These are phyloP conservation scores for Hortaea sp. DNA, from an alignment of 2,329 filamentous ascomycete genomes.

Conservation along the genomic window DNA sequence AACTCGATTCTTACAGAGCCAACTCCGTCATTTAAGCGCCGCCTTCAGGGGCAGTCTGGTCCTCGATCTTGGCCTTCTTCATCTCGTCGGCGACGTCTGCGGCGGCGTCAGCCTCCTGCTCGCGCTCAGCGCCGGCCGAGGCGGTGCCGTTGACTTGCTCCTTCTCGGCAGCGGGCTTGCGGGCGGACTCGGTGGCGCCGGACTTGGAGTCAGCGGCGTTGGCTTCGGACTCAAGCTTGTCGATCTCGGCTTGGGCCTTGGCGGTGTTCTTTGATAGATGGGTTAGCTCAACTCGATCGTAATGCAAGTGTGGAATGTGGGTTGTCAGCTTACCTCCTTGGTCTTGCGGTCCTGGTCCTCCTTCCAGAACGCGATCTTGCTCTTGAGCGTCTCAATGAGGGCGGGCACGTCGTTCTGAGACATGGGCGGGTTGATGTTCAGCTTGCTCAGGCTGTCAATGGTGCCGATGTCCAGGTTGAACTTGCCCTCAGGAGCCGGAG, in stretches of 20 bases:
- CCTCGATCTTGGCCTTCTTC: conserved; percentile 51
- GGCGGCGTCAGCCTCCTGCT: conserved; percentile 49
- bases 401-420: conserved; percentile 70
- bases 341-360: conserved; percentile 81
- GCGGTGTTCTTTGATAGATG: conserved; percentile 74
- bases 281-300: background rate
- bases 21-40: conserved; percentile 1
- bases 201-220: conserved; percentile 41
- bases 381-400: conserved; percentile 79
- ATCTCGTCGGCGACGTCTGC: conserved; percentile 51
- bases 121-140: conserved; percentile 43
- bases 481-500: conserved; percentile 43
- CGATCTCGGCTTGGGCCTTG: conserved; percentile 93
- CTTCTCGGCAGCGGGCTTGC: conserved; percentile 48
- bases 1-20: too few species aligned
- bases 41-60: conserved; percentile 22
- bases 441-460: conserved; percentile 77
- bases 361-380: conserved; percentile 88
- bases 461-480: conserved; percentile 86
- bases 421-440: conserved; percentile 82
- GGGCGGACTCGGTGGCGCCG: conserved; percentile 38
- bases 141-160: conserved; percentile 43
- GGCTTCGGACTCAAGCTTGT: conserved; percentile 66
- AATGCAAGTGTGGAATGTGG: conserved; percentile 1
- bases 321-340: conserved; percentile 54